Percentiles rank a stretch among this genome's conserved stretches.
Evolutionary conservation across 2,329 filamentous ascomycete genomes (phyloP).

Genomic region (Paecilomyces fulvus): DNA sequence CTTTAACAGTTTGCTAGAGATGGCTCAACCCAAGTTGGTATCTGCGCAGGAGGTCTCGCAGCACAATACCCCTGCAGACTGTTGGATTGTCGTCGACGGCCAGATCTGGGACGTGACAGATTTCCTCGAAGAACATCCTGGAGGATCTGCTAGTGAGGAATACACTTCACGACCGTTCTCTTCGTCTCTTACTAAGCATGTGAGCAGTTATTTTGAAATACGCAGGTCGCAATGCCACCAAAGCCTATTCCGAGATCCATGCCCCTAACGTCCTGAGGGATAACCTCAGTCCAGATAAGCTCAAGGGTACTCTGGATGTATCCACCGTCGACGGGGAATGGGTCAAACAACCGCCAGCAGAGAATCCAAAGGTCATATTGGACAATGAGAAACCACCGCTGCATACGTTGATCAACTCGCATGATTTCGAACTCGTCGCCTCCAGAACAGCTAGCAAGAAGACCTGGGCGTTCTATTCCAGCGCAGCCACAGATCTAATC

Average conservation of each 20-base stretch:
- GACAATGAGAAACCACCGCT: slow-evolving; percentile 42
- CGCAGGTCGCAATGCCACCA: slow-evolving; percentile 38
- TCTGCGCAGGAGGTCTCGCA: slow-evolving; percentile 38
- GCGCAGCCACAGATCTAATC: slow-evolving; percentile 55
- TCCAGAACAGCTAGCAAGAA: slow-evolving; percentile 49
- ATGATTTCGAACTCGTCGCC: slow-evolving; percentile 55
- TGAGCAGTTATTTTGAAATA: slow-evolving; percentile 36
- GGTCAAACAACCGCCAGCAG: slow-evolving; percentile 31
- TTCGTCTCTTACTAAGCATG: not conserved
- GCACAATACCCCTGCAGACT: slow-evolving; percentile 43
- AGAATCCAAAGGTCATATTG: slow-evolving; percentile 18
- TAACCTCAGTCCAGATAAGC: slow-evolving; percentile 36
- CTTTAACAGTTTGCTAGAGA: slow-evolving; percentile 6
- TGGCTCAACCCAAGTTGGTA: slow-evolving; percentile 26
- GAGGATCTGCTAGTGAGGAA: slow-evolving; percentile 45
- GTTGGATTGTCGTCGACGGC: slow-evolving; percentile 62
- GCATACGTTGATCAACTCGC: slow-evolving; percentile 47
- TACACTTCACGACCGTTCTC: slow-evolving; percentile 3
- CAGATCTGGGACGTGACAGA: slow-evolving; percentile 60
- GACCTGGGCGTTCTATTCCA: slow-evolving; percentile 63
- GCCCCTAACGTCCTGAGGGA: slow-evolving; percentile 39
- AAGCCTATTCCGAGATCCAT: slow-evolving; percentile 38
- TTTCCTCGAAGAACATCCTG: slow-evolving; percentile 57
- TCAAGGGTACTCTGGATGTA: slow-evolving; percentile 43
- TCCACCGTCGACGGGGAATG: slow-evolving; percentile 43